Evolutionary conservation across 2,329 filamentous ascomycete species (phyloP).

Genomic region (Blastomyces emzantsi): DNA sequence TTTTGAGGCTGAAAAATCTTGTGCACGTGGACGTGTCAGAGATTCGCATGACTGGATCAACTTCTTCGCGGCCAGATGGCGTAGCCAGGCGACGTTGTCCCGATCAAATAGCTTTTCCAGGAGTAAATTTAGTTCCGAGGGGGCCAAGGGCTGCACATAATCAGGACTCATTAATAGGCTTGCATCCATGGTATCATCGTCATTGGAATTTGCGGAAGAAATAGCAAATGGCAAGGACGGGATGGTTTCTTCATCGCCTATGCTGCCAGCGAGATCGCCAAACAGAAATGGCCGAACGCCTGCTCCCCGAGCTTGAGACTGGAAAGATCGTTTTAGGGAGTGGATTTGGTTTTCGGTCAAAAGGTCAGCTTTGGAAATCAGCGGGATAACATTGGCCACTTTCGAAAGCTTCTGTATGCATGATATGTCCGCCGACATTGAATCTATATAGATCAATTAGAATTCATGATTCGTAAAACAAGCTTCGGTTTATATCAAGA

Average conservation of each 20-base stretch:
- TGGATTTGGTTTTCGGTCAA: slow-evolving; percentile 50
- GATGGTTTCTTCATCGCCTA: slow-evolving; percentile 19
- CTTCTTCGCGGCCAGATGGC: slow-evolving; percentile 75
- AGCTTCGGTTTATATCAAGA: not conserved
- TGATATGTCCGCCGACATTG: slow-evolving; percentile 57
- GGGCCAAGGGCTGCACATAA: slow-evolving; percentile 70
- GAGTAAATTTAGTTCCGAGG: slow-evolving; percentile 62
- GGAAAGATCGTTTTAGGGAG: slow-evolving; percentile 47
- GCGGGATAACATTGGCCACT: slow-evolving; percentile 74
- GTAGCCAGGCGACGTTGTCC: slow-evolving; percentile 69
- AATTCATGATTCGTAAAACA: not conserved
- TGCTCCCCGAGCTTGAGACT: slow-evolving; percentile 30
- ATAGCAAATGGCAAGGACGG: slow-evolving; percentile 56
- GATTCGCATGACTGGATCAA: slow-evolving; percentile 59
- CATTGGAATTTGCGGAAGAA: slow-evolving; percentile 62
- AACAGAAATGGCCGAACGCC: slow-evolving; percentile 61
- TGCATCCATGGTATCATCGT: slow-evolving; percentile 81
- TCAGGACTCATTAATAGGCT: slow-evolving; percentile 88
- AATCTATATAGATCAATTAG: slow-evolving; percentile 33
- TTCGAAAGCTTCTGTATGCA: slow-evolving; percentile 60
- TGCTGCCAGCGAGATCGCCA: slow-evolving; percentile 31
- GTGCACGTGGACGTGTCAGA: slow-evolving; percentile 14
- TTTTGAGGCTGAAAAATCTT: slow-evolving; percentile 17
- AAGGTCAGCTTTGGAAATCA: slow-evolving; percentile 69
- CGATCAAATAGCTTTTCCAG: slow-evolving; percentile 68